Base-by-base conservation (phyloP, 345 rosid genomes). In the Citrus unshiu region DNA sequence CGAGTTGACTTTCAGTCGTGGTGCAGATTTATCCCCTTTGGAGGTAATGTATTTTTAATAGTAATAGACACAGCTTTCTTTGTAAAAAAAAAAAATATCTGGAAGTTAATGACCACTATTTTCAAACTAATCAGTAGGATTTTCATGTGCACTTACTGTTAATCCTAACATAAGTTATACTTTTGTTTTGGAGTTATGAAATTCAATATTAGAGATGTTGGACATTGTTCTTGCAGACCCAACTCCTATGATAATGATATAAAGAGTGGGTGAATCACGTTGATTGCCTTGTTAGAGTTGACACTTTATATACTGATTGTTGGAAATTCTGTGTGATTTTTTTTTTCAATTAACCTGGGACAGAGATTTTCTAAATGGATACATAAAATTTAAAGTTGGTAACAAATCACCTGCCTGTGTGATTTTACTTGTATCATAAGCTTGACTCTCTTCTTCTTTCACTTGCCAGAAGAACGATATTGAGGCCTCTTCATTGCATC, bases 11-110 rank as follows among this genome's bases (percentile, higher is more conserved):
- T 90, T 89, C 85, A 97, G 98, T 80, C 98, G 97, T 43, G 98
- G 99, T 62, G 99, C 99, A 75, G 99, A 97, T 86, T 88, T 95
- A 67, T 91, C 98, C 71, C 98, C 98, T 7, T 80, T 97, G 80
- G 94, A 94, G 98, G 98, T 94, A 90, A 80, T 66, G 54, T 40
- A 13, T 77, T 35, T 74, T 30, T 35, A 22, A 24, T 75, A 29
- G 9, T 22, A 37, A 37, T 49, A 22, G 64, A 51, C 22, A 59
- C 9, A 69, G 24, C 61, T 51, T 43, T 49, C 43, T 22, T 27
- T 5, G 18, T 46, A 13, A 46, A 37, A 27, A 72, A 35, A 35
- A 35, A 72, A 37, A 73, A 5, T 58, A 35, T 9, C 37, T 70
- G 16, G 7, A 68, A 37, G 43, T 24, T 24, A 29, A 46, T 74